Conservation (phyloP, 1,284 basidiomycete species). For the Melampsora larici-populina region DNA sequence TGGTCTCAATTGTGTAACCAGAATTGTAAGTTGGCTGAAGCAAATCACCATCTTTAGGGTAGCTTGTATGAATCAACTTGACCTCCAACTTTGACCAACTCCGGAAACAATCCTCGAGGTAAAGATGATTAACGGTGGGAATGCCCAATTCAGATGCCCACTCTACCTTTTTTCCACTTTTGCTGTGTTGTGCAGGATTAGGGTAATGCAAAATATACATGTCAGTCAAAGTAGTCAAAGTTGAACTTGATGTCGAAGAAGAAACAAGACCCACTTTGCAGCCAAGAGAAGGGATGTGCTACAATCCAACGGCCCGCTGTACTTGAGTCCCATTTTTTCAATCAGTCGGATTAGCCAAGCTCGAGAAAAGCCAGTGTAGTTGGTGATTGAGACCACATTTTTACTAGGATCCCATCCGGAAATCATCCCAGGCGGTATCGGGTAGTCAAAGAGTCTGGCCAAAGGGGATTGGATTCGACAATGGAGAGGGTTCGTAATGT, state of each 20-base stretch:
- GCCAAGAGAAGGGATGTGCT: slow-evolving; percentile 18
- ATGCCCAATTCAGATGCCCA: slow-evolving; percentile 13
- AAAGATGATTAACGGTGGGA: slow-evolving; percentile 36
- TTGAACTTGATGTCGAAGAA: not conserved
- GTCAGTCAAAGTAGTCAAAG: not conserved
- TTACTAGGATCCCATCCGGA: not conserved
- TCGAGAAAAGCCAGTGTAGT: slow-evolving; percentile 25
- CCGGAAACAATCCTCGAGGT: slow-evolving; percentile 36
- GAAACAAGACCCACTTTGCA: slow-evolving; percentile 24
- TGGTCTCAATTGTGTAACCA: not conserved
- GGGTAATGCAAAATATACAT: not conserved
- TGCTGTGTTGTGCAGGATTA: slow-evolving; percentile 7
- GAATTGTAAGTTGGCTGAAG: not conserved
- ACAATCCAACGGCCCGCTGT: not conserved
- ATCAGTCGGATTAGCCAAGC: slow-evolving; percentile 22
- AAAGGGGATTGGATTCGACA: slow-evolving; percentile 19
- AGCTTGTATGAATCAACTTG: slow-evolving; percentile 9
- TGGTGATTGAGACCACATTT: slow-evolving; percentile 29
- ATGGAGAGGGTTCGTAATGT: not conserved
- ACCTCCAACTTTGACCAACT: slow-evolving; percentile 27
- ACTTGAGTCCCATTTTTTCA: slow-evolving; percentile 28
- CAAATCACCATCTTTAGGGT: slow-evolving; percentile 22
- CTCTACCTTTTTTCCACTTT: slow-evolving; percentile 21
- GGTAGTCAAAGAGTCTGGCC: slow-evolving; percentile 32
- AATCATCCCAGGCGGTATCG: slow-evolving; percentile 4